phyloP scores from a whole-genome alignment of 495 filamentous ascomycete species.

The Penicillium ucsense region DNA sequence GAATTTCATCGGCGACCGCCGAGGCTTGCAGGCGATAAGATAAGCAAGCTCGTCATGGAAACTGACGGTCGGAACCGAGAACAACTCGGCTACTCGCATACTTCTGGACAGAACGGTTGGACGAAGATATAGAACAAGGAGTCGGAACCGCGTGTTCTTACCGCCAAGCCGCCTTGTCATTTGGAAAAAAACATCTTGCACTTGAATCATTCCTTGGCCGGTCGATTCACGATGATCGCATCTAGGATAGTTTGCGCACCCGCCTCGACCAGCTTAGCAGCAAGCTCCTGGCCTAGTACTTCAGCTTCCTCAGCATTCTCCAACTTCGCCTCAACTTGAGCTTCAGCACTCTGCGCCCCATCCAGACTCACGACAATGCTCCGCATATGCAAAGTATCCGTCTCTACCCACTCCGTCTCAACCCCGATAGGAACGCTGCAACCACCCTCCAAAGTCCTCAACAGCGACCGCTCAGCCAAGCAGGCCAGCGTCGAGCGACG shows the following conservation, averaged over 20 bases:
- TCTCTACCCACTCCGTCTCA: conserved; percentile 20
- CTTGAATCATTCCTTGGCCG: conserved; percentile 5
- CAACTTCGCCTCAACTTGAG: not conserved
- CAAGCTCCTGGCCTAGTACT: conserved; percentile 6
- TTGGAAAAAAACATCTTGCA: not conserved
- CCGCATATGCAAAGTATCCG: conserved; percentile 2
- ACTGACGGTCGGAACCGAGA: conserved; percentile 1
- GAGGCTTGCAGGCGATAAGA: not conserved
- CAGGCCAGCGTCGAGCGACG: conserved; percentile 44
- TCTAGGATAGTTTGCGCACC: conserved; percentile 11
- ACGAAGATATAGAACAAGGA: not conserved
- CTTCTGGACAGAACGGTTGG: no score
- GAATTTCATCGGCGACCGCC: conserved; percentile 3
- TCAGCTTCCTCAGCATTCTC: conserved; percentile 3
- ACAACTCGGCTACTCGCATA: not conserved
- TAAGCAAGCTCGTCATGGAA: not conserved
- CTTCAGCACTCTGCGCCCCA: conserved; percentile 4
- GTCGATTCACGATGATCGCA: conserved; percentile 7
- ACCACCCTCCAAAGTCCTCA: conserved; percentile 74
- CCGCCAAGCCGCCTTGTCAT: no score
- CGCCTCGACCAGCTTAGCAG: conserved; percentile 5
- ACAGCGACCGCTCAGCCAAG: conserved; percentile 60
- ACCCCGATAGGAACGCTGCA: conserved; percentile 83
- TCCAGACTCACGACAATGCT: conserved; percentile 13
- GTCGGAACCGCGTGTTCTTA: not conserved